A percentile compares a stretch with the other conserved stretches of the same genome.
Evolutionary conservation across 148 eudicot species (phyloP).

Genomic region (Pouteria glomerata): DNA sequence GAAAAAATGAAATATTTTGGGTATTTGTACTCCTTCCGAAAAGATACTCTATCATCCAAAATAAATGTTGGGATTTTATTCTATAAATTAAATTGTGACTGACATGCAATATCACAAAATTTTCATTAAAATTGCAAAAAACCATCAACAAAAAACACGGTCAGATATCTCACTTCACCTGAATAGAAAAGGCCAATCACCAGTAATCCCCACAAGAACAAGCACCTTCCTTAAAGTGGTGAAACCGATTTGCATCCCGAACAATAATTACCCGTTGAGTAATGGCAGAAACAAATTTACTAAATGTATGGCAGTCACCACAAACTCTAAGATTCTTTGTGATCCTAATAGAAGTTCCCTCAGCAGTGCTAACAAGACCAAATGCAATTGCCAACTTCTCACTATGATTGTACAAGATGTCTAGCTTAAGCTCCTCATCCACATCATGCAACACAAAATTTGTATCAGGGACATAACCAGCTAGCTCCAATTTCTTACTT

Average conservation of each 20-base stretch:
- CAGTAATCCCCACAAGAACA: slow-evolving; percentile 30
- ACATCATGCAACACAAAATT: slow-evolving; percentile 29
- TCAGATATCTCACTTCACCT: neutral
- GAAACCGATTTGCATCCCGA: slow-evolving; percentile 33
- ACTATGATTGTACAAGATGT: slow-evolving; percentile 18
- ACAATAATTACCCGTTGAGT: slow-evolving; percentile 18
- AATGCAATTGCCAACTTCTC: slow-evolving; percentile 30
- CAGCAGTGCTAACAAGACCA: slow-evolving; percentile 22
- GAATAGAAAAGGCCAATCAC: slow-evolving; percentile 3
- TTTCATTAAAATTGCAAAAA: neutral
- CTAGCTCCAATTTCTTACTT: slow-evolving; percentile 13
- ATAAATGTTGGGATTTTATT: neutral
- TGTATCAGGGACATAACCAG: slow-evolving; percentile 30
- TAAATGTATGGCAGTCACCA: slow-evolving; percentile 28
- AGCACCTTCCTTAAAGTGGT: slow-evolving; percentile 16
- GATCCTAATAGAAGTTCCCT: slow-evolving; percentile 21
- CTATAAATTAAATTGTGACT: neutral
- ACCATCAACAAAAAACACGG: neutral
- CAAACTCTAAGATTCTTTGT: slow-evolving; percentile 30
- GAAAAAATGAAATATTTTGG: too few species aligned
- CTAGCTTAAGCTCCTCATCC: slow-evolving; percentile 23
- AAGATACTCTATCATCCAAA: too few species aligned
- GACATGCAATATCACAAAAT: too few species aligned
- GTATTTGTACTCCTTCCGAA: too few species aligned
- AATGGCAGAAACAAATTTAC: slow-evolving; percentile 20